A percentile compares a stretch with the other conserved stretches of the same genome.
Conservation (phyloP, 345 rosid genomes). For the Gossypium sturtianum region DNA sequence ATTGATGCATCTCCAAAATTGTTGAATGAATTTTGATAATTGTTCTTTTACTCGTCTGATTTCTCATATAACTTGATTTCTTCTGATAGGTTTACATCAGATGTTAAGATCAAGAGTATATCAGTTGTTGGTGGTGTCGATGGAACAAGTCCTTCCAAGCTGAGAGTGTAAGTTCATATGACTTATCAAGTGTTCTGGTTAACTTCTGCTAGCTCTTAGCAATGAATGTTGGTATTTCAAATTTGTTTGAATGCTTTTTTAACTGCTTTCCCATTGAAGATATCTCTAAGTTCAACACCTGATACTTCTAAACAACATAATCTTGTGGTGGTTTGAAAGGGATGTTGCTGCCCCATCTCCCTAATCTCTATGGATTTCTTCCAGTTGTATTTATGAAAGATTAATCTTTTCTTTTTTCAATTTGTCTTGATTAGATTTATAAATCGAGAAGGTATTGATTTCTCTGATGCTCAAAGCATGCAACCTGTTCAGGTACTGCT, state of each 20-base stretch:
- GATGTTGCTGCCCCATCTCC: background rate
- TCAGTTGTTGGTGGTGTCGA: constrained; percentile 83
- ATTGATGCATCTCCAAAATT: background rate
- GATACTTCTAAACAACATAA: background rate
- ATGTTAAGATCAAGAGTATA: constrained; percentile 93
- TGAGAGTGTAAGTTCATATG: constrained; percentile 73
- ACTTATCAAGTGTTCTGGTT: background rate
- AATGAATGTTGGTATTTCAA: constrained; percentile 2
- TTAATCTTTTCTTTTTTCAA: background rate
- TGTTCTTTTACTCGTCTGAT: background rate
- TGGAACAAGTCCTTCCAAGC: constrained; percentile 91
- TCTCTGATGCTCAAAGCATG: constrained; percentile 92
- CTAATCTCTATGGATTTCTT: background rate
- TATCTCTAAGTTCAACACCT: background rate
- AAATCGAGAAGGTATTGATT: constrained; percentile 91
- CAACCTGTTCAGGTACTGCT: constrained; percentile 82
- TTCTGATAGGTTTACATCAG: constrained; percentile 73
- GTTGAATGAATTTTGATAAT: background rate
- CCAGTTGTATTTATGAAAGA: background rate
- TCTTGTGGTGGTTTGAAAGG: background rate
- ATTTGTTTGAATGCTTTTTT: background rate
- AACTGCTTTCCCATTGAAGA: background rate
- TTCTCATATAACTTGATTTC: constrained; percentile 4
- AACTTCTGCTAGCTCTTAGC: background rate
- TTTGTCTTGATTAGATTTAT: constrained; percentile 50